Evolutionary conservation across 805 yeast species (phyloP).

Genomic region (Kodamaea laetipori): DNA sequence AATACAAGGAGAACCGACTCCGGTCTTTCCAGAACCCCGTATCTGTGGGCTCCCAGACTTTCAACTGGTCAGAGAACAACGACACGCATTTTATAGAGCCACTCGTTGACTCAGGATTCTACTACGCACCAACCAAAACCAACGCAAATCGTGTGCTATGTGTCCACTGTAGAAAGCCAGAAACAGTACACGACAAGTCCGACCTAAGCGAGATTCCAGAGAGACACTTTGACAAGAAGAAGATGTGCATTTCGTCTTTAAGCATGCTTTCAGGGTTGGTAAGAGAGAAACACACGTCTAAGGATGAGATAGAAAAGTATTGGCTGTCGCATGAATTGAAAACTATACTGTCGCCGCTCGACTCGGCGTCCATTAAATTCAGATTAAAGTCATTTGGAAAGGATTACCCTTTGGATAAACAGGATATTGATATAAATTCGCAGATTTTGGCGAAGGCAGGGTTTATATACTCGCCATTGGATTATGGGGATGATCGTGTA

Average conservation of each 20-base stretch:
- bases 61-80: conserved; percentile 28
- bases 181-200: conserved; percentile 12
- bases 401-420: conserved; percentile 11
- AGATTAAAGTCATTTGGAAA: conserved; percentile 14
- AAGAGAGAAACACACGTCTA: conserved; percentile 11
- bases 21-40: conserved; percentile 22
- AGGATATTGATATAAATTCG: conserved; percentile 1
- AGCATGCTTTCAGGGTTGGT: conserved; percentile 14
- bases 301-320: conserved; percentile 7
- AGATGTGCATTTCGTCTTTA: conserved; percentile 15
- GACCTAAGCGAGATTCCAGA: conserved; percentile 8
- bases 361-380: conserved; percentile 5
- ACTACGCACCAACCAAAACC: conserved; percentile 52
- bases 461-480: conserved; percentile 36
- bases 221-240: conserved; percentile 13
- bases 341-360: conserved; percentile 12
- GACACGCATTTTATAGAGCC: conserved; percentile 22
- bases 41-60: conserved; percentile 24
- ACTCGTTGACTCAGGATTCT: conserved; percentile 63
- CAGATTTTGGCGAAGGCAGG: conserved; percentile 47
- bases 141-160: conserved; percentile 57
- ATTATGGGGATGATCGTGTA: conserved; percentile 35
- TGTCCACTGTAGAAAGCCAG: conserved; percentile 45
- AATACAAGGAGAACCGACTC: conserved; percentile 22
- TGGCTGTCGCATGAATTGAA: conserved; percentile 14